Percentiles rank a stretch among this genome's conserved stretches.
These are phyloP conservation scores for Yamadazyma kanchanaburiensis DNA, from an alignment of 1,139 yeast species.

Conservation along the genomic window DNA sequence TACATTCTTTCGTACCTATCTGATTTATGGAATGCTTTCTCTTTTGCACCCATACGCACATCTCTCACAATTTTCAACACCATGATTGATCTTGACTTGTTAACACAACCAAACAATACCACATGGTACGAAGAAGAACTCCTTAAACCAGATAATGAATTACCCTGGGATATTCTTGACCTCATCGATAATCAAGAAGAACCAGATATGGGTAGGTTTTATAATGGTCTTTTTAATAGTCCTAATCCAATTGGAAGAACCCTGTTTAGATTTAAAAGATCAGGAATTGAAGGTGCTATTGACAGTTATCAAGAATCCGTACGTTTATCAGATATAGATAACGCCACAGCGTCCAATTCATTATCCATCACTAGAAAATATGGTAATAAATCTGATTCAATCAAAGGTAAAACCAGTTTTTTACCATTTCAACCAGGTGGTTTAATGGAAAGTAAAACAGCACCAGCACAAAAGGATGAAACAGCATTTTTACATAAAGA, in stretches of 20 bases:
- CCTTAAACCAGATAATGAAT: constrained; percentile 46
- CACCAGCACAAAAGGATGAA: constrained; percentile 25
- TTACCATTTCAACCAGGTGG: constrained; percentile 97
- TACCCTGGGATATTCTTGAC: constrained; percentile 60
- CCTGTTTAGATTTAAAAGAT: constrained; percentile 57
- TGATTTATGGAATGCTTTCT: no score
- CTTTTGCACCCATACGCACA: no score
- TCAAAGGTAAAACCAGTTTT: constrained; percentile 70
- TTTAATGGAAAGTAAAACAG: constrained; percentile 35
- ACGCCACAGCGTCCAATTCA: constrained; percentile 63
- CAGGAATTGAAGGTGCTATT: constrained; percentile 73
- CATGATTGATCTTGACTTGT: constrained; percentile 1
- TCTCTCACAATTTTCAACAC: no score
- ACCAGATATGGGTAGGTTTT: constrained; percentile 26
- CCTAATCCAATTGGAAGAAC: constrained; percentile 59
- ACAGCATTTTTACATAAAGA: constrained; percentile 60
- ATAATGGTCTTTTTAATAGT: constrained; percentile 41
- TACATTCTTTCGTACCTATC: no score
- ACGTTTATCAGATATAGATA: constrained; percentile 49
- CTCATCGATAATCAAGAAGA: constrained; percentile 46
- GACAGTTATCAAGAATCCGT: constrained; percentile 59
- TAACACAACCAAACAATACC: background rate
- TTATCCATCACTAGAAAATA: constrained; percentile 69
- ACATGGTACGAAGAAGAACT: constrained; percentile 20
- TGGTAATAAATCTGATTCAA: constrained; percentile 56